phyloP scores from a whole-genome alignment of 225 moss, liverwort and hornwort species.

The Marchantia polymorpha region DNA sequence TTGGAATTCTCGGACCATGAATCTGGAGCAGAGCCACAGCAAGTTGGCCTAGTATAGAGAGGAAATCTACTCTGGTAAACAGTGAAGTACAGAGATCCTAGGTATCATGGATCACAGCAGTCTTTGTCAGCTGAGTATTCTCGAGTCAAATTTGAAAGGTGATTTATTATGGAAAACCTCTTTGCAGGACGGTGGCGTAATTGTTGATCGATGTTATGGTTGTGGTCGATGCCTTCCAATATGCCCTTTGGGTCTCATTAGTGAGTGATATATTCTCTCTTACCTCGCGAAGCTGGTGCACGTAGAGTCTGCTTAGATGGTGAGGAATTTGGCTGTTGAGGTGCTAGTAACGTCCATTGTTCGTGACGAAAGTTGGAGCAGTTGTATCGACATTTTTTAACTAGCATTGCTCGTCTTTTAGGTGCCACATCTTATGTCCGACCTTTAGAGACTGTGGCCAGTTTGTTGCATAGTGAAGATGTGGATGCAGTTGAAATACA shows the following conservation, averaged over 20 bases:
- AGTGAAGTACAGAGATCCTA: no score
- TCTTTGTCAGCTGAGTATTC: no score
- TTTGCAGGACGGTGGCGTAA: slow-evolving; percentile 62
- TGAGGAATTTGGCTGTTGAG: neutral
- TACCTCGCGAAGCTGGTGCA: no score
- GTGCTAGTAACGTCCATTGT: neutral
- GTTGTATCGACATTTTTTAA: neutral
- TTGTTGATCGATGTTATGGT: slow-evolving; percentile 84
- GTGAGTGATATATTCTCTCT: slow-evolving; percentile 40
- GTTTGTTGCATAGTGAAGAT: slow-evolving; percentile 47
- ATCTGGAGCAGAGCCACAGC: no score
- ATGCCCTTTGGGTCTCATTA: slow-evolving; percentile 71
- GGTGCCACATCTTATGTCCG: slow-evolving; percentile 75
- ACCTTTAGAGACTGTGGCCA: slow-evolving; percentile 48
- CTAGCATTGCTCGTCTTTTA: slow-evolving; percentile 28
- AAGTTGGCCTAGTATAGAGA: no score
- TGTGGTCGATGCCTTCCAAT: slow-evolving; percentile 86
- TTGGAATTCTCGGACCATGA: no score
- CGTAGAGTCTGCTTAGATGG: neutral
- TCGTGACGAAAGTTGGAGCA: neutral
- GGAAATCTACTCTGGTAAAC: no score
- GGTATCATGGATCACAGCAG: no score
- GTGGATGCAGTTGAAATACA: slow-evolving; percentile 95
- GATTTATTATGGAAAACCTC: neutral
- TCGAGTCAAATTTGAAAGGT: neutral